Base-by-base conservation (phyloP, 1,139 yeast species). In the Diutina siamensis region DNA sequence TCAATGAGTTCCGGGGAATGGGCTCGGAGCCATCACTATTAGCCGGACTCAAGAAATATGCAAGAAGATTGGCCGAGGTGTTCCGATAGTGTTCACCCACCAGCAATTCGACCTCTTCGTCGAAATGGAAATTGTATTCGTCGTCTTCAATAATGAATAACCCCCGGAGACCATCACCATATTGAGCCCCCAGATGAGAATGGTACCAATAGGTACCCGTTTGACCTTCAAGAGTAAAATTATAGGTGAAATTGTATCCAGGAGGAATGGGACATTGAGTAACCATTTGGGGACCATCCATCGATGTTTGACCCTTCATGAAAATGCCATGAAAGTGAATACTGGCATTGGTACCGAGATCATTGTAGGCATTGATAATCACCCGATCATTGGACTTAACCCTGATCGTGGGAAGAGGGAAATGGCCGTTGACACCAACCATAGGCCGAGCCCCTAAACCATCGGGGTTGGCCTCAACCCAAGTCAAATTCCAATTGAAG, bases 11-110 rank as follows among this genome's bases (percentile, higher is more conserved):
- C 51, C 78, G 78, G 2, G 97, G 97, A 54, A 89, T 78, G 40
- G 97, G 97, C 64, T 89, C 97, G 32, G 97, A 95, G 52, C 97
- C 97, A 4, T 95, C 85, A 44, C 97, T 97, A 64, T 89, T 89
- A 66, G 74, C 82, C 51, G 83, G 63, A 52, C 69, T 75, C 66
- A 86, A 59, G 65, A 88, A 88, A 18, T 57, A 54, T 8, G 61
- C 54, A 50, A 72, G 64, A 53, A 89, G 69, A 20, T 59, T 72
- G 44, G 71, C 71, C 42, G 81, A 70, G 46, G 69, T 64, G 34
- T 76, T 70, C 61, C 87, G 95, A 64, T 89, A 89, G 94, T 95
- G 88, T 55, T 89, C 97, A 42, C 82, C 67, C 36, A 89, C 57
- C 9, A 83, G 65, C 51, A 88, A 61, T n/a, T 74, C 63, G 27